Percentiles rank a stretch among this genome's conserved stretches.
Evolutionary conservation across 495 filamentous ascomycete genomes (phyloP).

Genomic region (Xylaria flabelliformis): DNA sequence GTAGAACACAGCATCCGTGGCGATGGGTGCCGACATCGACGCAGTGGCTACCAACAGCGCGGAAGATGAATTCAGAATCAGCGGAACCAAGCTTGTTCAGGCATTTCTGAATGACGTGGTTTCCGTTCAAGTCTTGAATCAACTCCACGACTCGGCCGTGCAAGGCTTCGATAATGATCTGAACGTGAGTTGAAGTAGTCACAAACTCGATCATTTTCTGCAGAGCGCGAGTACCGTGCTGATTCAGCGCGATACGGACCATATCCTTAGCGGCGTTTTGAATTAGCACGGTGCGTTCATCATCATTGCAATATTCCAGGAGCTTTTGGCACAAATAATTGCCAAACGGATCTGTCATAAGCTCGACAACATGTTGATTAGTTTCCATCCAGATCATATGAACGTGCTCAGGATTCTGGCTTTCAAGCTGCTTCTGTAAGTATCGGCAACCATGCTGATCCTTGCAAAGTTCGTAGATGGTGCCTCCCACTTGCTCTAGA

Average conservation of each 20-base stretch:
- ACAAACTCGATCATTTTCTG: conserved; percentile 99
- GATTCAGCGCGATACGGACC: conserved; percentile 91
- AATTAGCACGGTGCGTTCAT: conserved; percentile 91
- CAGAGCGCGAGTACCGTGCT: conserved; percentile 92
- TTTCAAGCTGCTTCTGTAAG: conserved; percentile 96
- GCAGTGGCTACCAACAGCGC: conserved; percentile 85
- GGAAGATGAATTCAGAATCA: conserved; percentile 95
- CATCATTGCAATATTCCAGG: conserved; percentile 88
- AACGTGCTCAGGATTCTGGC: conserved; percentile 79
- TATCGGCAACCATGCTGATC: conserved; percentile 97
- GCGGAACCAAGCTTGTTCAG: conserved; percentile 84
- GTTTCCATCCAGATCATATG: conserved; percentile 94
- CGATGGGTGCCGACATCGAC: conserved; percentile 94
- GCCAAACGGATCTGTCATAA: conserved; percentile 99
- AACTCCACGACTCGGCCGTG: conserved; percentile 82
- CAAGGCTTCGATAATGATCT: conserved; percentile 82
- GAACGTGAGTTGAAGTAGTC: conserved; percentile 75
- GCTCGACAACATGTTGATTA: conserved; percentile 87
- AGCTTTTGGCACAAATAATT: conserved; percentile 99
- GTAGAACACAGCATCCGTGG: conserved; percentile 96
- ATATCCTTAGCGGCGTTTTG: conserved; percentile 84
- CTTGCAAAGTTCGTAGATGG: conserved; percentile 88
- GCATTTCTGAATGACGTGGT: conserved; percentile 99
- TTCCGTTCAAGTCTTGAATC: conserved; percentile 96
- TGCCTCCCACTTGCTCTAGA: conserved; percentile 77